These are phyloP conservation scores for Suhomyces canberraensis DNA, from an alignment of 805 yeast genomes.

Conservation along the genomic window DNA sequence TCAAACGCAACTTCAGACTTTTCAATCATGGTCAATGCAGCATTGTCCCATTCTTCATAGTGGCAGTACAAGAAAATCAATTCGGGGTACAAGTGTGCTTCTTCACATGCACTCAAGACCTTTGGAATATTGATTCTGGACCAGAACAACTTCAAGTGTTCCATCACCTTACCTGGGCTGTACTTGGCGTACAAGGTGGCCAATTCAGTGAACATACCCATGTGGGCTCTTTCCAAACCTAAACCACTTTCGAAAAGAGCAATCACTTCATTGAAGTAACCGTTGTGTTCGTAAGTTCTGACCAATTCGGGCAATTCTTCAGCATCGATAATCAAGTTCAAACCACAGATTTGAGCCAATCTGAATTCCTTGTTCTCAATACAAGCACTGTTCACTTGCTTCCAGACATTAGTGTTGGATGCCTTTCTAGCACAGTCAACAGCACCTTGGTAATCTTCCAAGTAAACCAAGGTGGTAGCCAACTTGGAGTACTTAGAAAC, in stretches of 20 bases:
- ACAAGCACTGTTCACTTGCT: slow-evolving; percentile 95
- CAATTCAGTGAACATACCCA: slow-evolving; percentile 99
- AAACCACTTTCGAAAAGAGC: slow-evolving; percentile 93
- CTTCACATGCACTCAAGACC: slow-evolving; percentile 90
- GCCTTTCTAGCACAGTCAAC: slow-evolving; percentile 99
- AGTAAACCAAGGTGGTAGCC: slow-evolving; percentile 92
- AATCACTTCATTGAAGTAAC: slow-evolving; percentile 88
- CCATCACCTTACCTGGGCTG: slow-evolving; percentile 86
- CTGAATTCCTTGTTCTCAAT: slow-evolving; percentile 92
- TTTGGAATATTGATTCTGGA: slow-evolving; percentile 97
- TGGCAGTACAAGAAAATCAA: slow-evolving; percentile 94
- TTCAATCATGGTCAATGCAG: slow-evolving; percentile 94
- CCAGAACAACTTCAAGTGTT: slow-evolving; percentile 96
- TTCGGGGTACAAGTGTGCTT: slow-evolving; percentile 94
- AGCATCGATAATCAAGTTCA: slow-evolving; percentile 94
- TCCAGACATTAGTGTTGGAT: slow-evolving; percentile 90
- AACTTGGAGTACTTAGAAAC: slow-evolving; percentile 93
- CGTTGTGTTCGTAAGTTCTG: slow-evolving; percentile 78
- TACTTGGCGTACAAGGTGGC: slow-evolving; percentile 89
- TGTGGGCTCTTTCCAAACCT: slow-evolving; percentile 96
- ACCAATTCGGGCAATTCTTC: slow-evolving; percentile 93
- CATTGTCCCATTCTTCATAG: slow-evolving; percentile 99
- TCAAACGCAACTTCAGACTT: slow-evolving; percentile 90
- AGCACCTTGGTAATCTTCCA: slow-evolving; percentile 91
- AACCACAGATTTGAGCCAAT: slow-evolving; percentile 97